Percentiles rank a stretch among this genome's conserved stretches.
Evolutionary conservation across 306 rosid genomes (phyloP).

Genomic region (Trifolium subterraneum): DNA sequence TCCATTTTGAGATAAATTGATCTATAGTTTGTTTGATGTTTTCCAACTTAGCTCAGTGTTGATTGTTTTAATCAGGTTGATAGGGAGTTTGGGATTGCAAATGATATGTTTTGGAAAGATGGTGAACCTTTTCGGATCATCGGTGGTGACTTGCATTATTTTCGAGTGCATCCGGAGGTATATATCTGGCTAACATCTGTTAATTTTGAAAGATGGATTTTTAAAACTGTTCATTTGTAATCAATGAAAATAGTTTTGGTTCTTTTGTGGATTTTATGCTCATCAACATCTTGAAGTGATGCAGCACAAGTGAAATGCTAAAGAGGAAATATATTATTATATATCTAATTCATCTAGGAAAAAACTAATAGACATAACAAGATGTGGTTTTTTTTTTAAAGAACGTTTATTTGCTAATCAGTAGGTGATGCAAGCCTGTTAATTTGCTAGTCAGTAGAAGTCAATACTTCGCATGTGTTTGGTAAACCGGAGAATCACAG

Average conservation of each 20-base stretch:
- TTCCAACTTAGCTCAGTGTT: slow-evolving; percentile 3
- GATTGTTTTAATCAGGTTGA: slow-evolving; percentile 50
- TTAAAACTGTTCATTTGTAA: background rate
- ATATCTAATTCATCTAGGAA: background rate
- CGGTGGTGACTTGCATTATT: slow-evolving; percentile 96
- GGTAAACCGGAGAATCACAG: too few relatives aligned
- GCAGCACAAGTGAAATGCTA: slow-evolving; percentile 1
- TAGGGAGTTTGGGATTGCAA: slow-evolving; percentile 67
- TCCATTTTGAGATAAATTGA: slow-evolving; percentile 15
- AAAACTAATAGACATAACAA: background rate
- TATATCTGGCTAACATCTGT: slow-evolving; percentile 24
- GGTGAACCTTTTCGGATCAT: slow-evolving; percentile 80
- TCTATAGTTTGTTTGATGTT: slow-evolving; percentile 12
- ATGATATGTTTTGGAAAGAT: slow-evolving; percentile 88
- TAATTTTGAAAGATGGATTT: slow-evolving; percentile 28
- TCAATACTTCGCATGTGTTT: background rate
- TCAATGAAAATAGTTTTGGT: slow-evolving; percentile 23
- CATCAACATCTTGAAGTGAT: slow-evolving; percentile 11
- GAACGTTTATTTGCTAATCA: background rate
- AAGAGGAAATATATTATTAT: background rate
- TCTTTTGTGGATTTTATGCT: slow-evolving; percentile 12
- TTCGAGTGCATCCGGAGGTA: slow-evolving; percentile 93
- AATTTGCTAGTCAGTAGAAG: background rate
- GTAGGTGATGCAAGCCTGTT: background rate
- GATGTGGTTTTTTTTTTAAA: background rate